Conservation (phyloP, 1,139 yeast species). For the Protomyces lactucae-debilis region DNA sequence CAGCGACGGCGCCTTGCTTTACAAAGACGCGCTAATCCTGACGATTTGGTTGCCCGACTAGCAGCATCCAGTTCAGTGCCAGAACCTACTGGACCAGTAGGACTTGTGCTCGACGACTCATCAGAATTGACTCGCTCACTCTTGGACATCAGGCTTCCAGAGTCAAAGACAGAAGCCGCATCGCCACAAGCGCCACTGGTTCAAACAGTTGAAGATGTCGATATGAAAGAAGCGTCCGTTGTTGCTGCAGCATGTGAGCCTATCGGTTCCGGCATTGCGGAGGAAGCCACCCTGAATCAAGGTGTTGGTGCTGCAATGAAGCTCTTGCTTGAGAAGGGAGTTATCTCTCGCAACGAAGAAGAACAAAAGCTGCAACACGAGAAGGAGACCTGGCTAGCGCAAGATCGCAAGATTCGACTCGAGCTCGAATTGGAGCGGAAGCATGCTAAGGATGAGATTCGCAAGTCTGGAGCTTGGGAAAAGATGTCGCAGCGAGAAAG, state of each 20-base stretch:
- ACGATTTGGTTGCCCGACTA: conserved; percentile 39
- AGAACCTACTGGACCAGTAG: conserved; percentile 36
- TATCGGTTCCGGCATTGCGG: conserved; percentile 29
- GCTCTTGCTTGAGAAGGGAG: conserved; percentile 31
- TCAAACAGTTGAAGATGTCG: conserved; percentile 14
- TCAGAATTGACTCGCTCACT: conserved; percentile 48
- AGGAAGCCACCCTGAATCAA: conserved; percentile 30
- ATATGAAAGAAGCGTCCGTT: conserved; percentile 19
- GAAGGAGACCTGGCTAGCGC: conserved; percentile 30
- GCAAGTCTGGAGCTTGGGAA: conserved; percentile 36
- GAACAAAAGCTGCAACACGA: conserved; percentile 31
- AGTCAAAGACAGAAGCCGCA: conserved; percentile 2
- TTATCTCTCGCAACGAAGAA: conserved; percentile 30
- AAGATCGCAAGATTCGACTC: conserved; percentile 28
- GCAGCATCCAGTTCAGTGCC: not conserved
- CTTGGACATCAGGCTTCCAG: conserved; percentile 31
- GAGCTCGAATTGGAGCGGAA: conserved; percentile 31
- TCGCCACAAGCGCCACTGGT: conserved; percentile 5
- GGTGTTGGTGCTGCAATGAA: conserved; percentile 33
- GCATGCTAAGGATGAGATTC: conserved; percentile 33
- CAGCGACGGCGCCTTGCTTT: conserved; percentile 45
- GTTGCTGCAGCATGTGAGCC: conserved; percentile 15
- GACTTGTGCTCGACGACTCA: conserved; percentile 54
- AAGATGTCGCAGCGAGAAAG: conserved; percentile 40
- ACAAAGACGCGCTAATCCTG: conserved; percentile 38